Percentiles rank a stretch among this genome's conserved stretches.
These are phyloP conservation scores for Venturiaceae sp. DNA, from an alignment of 2,329 filamentous ascomycete genomes.

Conservation along the genomic window DNA sequence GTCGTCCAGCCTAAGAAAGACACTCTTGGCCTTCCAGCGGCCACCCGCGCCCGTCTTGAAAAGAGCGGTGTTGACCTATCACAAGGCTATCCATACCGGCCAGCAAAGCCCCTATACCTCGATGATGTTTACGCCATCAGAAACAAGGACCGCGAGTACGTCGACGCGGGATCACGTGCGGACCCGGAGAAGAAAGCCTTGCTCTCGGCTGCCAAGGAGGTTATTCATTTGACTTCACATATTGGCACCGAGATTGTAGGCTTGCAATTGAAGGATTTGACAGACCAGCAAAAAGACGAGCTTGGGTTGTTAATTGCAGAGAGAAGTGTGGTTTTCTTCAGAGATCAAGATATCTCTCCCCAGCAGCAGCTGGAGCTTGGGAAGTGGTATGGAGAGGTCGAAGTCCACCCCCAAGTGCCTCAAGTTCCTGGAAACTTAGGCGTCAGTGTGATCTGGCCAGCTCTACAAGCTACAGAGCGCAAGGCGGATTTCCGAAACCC, in stretches of 20 bases:
- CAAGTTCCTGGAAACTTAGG: constrained; percentile 54
- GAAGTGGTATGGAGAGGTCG: constrained; percentile 54
- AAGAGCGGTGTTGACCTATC: constrained; percentile 63
- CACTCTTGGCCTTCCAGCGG: constrained; percentile 49
- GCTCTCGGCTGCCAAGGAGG: constrained; percentile 50
- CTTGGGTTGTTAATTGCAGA: constrained; percentile 54
- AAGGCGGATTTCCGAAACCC: constrained; percentile 55
- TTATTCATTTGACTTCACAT: constrained; percentile 51
- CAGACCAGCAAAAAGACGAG: constrained; percentile 49
- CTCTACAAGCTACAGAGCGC: constrained; percentile 51
- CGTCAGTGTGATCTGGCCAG: constrained; percentile 58
- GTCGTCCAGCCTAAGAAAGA: constrained; percentile 54
- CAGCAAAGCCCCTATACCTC: constrained; percentile 55
- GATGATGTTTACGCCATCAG: constrained; percentile 62
- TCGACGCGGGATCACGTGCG: constrained; percentile 55
- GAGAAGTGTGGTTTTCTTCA: constrained; percentile 56
- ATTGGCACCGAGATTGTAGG: constrained; percentile 58
- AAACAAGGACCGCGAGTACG: constrained; percentile 42
- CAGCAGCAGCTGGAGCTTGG: constrained; percentile 33
- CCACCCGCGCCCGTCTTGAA: constrained; percentile 48
- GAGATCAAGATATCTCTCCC: constrained; percentile 37
- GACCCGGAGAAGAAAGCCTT: constrained; percentile 54
- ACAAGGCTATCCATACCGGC: constrained; percentile 61
- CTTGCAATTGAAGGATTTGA: constrained; percentile 53
- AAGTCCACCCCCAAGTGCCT: constrained; percentile 64